Percentiles rank a stretch among this genome's conserved stretches.
Conservation (phyloP, 1,139 yeast genomes). For the Saccharomycopsis hybrid region DNA sequence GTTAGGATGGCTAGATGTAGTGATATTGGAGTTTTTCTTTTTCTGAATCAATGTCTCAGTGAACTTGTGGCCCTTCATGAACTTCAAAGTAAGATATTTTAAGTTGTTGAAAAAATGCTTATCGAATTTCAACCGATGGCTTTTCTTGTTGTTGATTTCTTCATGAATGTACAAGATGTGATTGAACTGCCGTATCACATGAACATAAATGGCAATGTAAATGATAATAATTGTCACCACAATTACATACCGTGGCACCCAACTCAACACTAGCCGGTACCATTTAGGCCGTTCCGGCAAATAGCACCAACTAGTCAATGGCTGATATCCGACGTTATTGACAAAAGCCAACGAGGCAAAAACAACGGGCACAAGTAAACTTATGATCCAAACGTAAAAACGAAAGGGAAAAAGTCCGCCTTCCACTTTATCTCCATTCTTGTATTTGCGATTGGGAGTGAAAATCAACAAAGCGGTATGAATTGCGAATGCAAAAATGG, state of each 20-base stretch:
- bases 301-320: conserved; percentile 76
- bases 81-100: conserved; percentile 11
- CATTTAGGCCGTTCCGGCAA: conserved; percentile 68
- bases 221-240: conserved; percentile 56
- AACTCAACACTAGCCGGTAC: conserved; percentile 69
- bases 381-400: conserved; percentile 49
- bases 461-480: conserved; percentile 76
- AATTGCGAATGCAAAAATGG: conserved; percentile 75
- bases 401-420: conserved; percentile 71
- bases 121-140: conserved; percentile 18
- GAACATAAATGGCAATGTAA: conserved; percentile 66
- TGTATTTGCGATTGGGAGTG: conserved; percentile 48
- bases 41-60: not conserved
- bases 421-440: conserved; percentile 42
- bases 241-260: conserved; percentile 76
- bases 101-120: conserved; percentile 15
- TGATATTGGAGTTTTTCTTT: not conserved
- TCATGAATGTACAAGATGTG: conserved; percentile 24
- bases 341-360: conserved; percentile 74
- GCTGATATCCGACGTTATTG: conserved; percentile 45
- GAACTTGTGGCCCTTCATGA: conserved; percentile 7
- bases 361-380: conserved; percentile 56
- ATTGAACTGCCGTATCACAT: conserved; percentile 58
- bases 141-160: conserved; percentile 18
- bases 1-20: not conserved